Evolutionary conservation across 352 stramenopile species (phyloP), one percentile per base, ranked within the genome.

Genomic region (Peronosclerospora sorghi): DNA sequence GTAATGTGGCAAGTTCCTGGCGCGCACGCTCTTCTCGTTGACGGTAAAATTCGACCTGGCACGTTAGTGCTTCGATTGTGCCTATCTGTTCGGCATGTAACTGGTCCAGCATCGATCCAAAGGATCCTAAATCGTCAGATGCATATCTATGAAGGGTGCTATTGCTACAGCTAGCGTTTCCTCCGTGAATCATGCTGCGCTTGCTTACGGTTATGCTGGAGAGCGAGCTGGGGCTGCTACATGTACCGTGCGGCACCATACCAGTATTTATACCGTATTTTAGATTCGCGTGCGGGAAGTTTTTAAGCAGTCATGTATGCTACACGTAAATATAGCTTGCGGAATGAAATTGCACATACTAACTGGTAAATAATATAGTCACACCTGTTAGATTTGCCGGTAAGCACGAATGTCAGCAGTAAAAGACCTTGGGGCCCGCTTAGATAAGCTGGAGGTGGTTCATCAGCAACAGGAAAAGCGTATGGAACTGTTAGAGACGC

Each of bases 11-110:
- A 20, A 83, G 40, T 55, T 87, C 75, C 49, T 83, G 68, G 19
- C 65, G 74, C 29, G 66, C 66, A 5, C 75, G 75, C 51, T 83
- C 70, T 36, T 87, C 75, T 14, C 72, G 69, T 35, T 85, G 69
- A 17, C 75, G 72, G 41, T 85, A 87, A 56, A 87, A 85, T 51
- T 85, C 68, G 9, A 87, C 71, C 46, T 87, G 75, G 43, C 67
- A 77, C 8, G 65, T 73, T 24, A 87, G 42, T 40, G 75, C 75
- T 58, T 87, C 75, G 58, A 87, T 87, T n/a, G 75, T 87, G 39
- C 68, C 75, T 47, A 83, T 83, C 49, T 87, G 75, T 41, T 87
- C 75, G 36, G 75, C 69, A 48, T 87, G 75, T 32, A 87, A 56
- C 45, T 87, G 72, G 54, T 87, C 75, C 43, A 85, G 38, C 41